phyloP scores from a whole-genome alignment of 768 basidiomycete genomes.

The Phylloporus scabripes region DNA sequence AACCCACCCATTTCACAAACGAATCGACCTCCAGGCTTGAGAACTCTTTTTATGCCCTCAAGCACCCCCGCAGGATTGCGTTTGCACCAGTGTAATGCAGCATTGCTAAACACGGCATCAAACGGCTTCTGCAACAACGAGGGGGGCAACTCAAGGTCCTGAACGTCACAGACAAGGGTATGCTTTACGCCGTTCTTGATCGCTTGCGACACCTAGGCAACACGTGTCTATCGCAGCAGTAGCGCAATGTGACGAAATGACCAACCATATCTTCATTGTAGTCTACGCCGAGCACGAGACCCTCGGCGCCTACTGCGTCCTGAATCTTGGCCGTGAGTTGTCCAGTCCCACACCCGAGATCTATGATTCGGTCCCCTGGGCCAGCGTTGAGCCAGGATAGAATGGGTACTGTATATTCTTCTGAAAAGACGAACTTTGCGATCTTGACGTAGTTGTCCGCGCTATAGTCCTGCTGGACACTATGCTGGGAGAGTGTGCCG shows the following conservation, averaged over 20 bases:
- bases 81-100: constrained; percentile 85
- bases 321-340: constrained; percentile 62
- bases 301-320: constrained; percentile 44
- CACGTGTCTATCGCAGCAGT: not conserved
- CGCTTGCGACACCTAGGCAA: constrained; percentile 49
- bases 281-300: constrained; percentile 66
- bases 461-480: constrained; percentile 43
- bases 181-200: constrained; percentile 40
- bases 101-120: constrained; percentile 77
- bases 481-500: not conserved
- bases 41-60: constrained; percentile 47
- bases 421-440: constrained; percentile 64
- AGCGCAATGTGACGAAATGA: not conserved
- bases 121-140: constrained; percentile 38
- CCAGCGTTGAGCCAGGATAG: constrained; percentile 55
- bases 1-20: constrained; percentile 77
- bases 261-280: constrained; percentile 67
- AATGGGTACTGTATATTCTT: constrained; percentile 46
- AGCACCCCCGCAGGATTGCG: constrained; percentile 62
- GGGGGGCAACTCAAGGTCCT: constrained; percentile 36
- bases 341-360: constrained; percentile 81
- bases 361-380: constrained; percentile 66
- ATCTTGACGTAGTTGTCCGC: constrained; percentile 56
- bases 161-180: constrained; percentile 51
- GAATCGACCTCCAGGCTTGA: constrained; percentile 68